Evolutionary conservation across 192 early-diverging fungal species (phyloP).

Genomic region (Coemansia sp.): DNA sequence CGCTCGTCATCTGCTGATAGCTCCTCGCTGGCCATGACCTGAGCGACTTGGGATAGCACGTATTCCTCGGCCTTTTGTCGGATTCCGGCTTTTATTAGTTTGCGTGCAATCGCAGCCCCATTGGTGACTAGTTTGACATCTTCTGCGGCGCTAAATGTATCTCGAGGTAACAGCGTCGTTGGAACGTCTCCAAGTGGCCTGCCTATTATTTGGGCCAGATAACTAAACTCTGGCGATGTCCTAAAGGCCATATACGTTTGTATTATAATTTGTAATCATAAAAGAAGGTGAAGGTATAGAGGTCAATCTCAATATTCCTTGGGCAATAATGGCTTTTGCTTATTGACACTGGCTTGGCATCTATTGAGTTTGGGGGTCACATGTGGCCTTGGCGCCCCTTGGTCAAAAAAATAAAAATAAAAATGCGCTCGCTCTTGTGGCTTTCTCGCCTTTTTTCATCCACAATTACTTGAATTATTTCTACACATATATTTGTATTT

Average conservation of each 20-base stretch:
- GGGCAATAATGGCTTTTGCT: background rate
- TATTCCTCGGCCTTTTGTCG: constrained; percentile 12
- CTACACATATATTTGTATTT: background rate
- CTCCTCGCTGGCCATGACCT: background rate
- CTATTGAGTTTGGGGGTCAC: background rate
- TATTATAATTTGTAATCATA: background rate
- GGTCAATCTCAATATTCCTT: background rate
- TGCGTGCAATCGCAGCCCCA: constrained; percentile 17
- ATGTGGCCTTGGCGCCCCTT: background rate
- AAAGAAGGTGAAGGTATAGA: background rate
- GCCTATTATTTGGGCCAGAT: constrained; percentile 8
- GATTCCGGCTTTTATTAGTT: constrained; percentile 1
- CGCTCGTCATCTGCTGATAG: background rate
- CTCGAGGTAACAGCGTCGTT: constrained; percentile 18
- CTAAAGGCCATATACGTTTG: background rate
- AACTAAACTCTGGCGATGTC: background rate
- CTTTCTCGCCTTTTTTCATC: background rate
- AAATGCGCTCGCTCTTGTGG: background rate
- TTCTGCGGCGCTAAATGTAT: background rate
- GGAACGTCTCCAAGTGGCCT: constrained; percentile 16
- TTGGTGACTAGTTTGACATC: constrained; percentile 15
- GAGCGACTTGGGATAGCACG: constrained; percentile 22
- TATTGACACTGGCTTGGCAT: constrained; percentile 1
- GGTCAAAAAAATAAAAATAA: background rate
- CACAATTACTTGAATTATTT: background rate